Evolutionary conservation across 1,284 basidiomycete genomes (phyloP), one percentile per base, ranked within the genome.

Genomic region (Schizophyllum commune): DNA sequence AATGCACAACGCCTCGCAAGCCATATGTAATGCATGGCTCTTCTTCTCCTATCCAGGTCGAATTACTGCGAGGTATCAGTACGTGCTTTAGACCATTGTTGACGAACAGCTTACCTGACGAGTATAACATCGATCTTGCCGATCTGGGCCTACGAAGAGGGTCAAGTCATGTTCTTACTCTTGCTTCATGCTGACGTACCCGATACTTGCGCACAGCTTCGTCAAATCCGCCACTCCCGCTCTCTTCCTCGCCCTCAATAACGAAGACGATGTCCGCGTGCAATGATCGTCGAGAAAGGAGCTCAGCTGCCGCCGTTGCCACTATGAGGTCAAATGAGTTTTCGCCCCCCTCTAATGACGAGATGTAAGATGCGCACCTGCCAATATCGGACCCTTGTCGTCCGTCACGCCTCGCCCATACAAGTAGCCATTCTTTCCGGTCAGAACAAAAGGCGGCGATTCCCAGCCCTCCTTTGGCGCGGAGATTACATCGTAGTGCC

Each of bases 1-100:
- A 92, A 68, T 92, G 91, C 0, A 98, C 85, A 1, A 99, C 96
- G 0, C 96, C 96, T 57, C 96, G 84, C 65, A 98, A 77, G 2
- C 96, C 96, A 69, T 97, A 96, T 0, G 96, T 98, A 61, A 98
- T 89, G 70, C 96, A 98, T 0, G 96, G 96, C n/a, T 88, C 86
- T 64, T 91, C 87, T 68, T 98, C 94, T 33, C 91, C 91, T 65
- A 98, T 92, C 96, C 96, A 99, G 17, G 94, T 96, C 34, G 96
- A 98, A 71, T 99, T 99, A 68, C 90, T 92, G 58, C 19, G 5
- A 2, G 52, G 2, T 59, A 52, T 59, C 32, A 47, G 22, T 21
- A 61, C 11, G 33, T 5, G 27, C 63, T 11, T 65, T 27, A 21
- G 8, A 33, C 6, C 32, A 47, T 21, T 54, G 47, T 27, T 19